Base-by-base conservation (phyloP, 352 stramenopile genomes). In the Pythium plurisporium region DNA sequence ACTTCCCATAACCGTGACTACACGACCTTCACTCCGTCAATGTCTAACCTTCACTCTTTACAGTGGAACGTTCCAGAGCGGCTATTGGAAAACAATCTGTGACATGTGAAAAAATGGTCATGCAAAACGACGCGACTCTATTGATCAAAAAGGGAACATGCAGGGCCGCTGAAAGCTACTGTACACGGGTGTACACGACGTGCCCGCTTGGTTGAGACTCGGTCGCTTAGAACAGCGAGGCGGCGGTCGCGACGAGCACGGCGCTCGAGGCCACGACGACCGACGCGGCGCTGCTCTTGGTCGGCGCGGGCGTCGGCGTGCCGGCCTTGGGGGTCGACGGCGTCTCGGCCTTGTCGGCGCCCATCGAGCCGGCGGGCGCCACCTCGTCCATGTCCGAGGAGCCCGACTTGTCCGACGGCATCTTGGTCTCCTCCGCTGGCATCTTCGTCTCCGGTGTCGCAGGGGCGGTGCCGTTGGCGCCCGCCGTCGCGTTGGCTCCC, bases 31-130 rank as follows among this genome's bases (percentile, higher is more conserved):
- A 59, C 41, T 41, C 38, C 38, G n/a, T n/a, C n/a, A n/a, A n/a
- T n/a, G n/a, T n/a, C n/a, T n/a, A 17, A 46, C 54, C 19, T 48
- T 54, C 54, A 62, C 43, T 62, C 54, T 52, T 12, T 17, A 11
- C 23, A 12, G 14, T 17, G 10, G 42, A 49, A 31, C 20, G 0
- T 57, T 51, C 31, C 14, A 46, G 47, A 64, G 31, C 36, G 51
- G 23, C 38, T 45, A 17, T 22, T 20, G 22, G 11, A 22, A 23
- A 34, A 5, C 7, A 59, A 57, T 54, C 22, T 64, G 56, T 25
- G 47, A 58, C 56, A 31, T 64, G 56, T 58, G 56, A n/a, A n/a
- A n/a, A n/a, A n/a, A n/a, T n/a, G n/a, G n/a, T n/a, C n/a, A n/a
- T n/a, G n/a, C n/a, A n/a, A n/a, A n/a, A n/a, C n/a, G n/a, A n/a